phyloP scores from a whole-genome alignment of 306 rosid genomes.

The Castanea crenata region DNA sequence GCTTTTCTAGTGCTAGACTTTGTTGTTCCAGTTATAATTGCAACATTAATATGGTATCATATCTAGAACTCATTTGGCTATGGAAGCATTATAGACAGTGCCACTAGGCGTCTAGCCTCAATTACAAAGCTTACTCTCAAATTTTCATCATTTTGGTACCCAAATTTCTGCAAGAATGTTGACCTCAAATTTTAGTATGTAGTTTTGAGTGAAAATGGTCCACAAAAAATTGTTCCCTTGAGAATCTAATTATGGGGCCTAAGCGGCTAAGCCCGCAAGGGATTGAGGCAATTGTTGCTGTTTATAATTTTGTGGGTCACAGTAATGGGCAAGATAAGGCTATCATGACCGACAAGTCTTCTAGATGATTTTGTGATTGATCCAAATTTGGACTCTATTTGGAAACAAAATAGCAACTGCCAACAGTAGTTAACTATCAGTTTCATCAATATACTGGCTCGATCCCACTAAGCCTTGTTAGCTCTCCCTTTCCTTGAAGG shows the following conservation, averaged over 20 bases:
- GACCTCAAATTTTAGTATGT: conserved; percentile 37
- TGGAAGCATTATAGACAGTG: conserved; percentile 25
- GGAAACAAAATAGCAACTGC: background rate
- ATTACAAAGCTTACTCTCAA: background rate
- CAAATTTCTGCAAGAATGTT: conserved; percentile 24
- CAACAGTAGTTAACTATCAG: background rate
- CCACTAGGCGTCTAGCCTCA: conserved; percentile 7
- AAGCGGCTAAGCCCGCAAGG: background rate
- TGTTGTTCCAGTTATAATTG: conserved; percentile 27
- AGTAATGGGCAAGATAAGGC: conserved; percentile 24
- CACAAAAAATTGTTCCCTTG: conserved; percentile 8
- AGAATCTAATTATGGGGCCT: conserved; percentile 16
- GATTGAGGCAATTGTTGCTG: conserved; percentile 30
- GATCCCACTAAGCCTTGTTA: background rate
- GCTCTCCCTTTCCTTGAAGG: background rate
- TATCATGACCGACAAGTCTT: conserved; percentile 12
- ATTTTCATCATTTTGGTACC: conserved; percentile 2
- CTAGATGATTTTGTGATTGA: conserved; percentile 1
- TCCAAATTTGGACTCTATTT: background rate
- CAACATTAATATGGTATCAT: conserved; percentile 37
- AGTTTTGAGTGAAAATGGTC: conserved; percentile 9
- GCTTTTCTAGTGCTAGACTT: conserved; percentile 24
- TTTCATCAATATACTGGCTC: background rate
- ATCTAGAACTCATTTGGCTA: conserved; percentile 23
- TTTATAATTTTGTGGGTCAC: conserved; percentile 29